Conservation (phyloP, 305 asterid genomes). For the Fraxinus platypoda region DNA sequence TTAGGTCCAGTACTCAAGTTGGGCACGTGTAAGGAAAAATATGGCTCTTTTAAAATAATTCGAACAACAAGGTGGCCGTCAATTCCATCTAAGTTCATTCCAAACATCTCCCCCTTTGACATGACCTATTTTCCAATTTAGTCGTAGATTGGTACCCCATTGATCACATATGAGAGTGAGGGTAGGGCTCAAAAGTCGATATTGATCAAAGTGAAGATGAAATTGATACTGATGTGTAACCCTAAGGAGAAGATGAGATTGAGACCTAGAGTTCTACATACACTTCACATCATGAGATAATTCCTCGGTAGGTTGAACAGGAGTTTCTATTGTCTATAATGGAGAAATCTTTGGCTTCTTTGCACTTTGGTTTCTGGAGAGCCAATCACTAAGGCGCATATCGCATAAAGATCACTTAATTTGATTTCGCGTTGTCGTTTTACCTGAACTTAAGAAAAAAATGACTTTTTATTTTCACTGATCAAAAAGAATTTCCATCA, state of each 20-base stretch:
- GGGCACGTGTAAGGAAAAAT: background rate
- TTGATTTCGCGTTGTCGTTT: too few relatives aligned
- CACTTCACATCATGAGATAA: background rate
- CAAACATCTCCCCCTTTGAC: background rate
- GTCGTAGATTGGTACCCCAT: too few relatives aligned
- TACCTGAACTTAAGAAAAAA: too few relatives aligned
- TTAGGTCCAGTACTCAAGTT: background rate
- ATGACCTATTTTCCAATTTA: too few relatives aligned
- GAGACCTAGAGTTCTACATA: background rate
- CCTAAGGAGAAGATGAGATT: background rate
- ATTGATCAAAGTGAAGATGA: background rate
- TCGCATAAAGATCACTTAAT: too few relatives aligned
- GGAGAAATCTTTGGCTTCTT: slow-evolving; percentile 47
- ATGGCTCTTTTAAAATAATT: background rate
- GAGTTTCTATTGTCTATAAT: background rate
- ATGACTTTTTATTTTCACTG: too few relatives aligned
- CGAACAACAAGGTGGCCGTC: background rate
- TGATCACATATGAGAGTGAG: too few relatives aligned
- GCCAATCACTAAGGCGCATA: too few relatives aligned
- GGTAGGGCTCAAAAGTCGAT: background rate
- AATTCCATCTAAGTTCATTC: background rate
- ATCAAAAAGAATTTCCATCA: too few relatives aligned
- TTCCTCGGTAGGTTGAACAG: background rate
- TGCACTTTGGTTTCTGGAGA: slow-evolving; percentile 26
- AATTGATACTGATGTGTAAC: background rate